Evolutionary conservation across 148 eudicot species (phyloP), one percentile per base, ranked within the genome.

Genomic region (Rheum nobile): DNA sequence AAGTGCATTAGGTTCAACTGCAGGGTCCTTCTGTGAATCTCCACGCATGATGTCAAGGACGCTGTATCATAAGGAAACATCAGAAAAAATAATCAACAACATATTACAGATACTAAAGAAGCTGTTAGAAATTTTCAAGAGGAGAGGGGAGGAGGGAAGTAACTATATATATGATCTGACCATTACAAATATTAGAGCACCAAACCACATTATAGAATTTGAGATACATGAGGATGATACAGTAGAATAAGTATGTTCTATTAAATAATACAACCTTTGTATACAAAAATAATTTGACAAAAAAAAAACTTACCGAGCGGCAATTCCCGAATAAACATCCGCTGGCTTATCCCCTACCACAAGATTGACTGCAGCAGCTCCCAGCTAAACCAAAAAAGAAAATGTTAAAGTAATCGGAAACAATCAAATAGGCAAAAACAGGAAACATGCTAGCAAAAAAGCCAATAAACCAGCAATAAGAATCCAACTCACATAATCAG

Each of bases 321-420:
- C 98, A 82, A 95, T 91, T 39, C 87, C 97, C 47, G 98, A 90
- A 83, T 95, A 95, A 74, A 95, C 98, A 86, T 95, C 98, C 39
- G 97, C 98, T 21, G 98, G 98, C 77, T 91, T 90, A 76, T 91
- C 91, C 77, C 98, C 98, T 5, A 77, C 88, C 34, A 91, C 93
- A 80, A 95, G 98, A 87, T 95, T 95, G 74, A 95, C 98, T 24
- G 98, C 96, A 81, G 81, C 88, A 69, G 98, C 98, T 82, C 97
- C 97, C 57, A 91, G 80, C 98, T 95, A 84, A 61, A 80, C 32
- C 48, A 38, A 65, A 75, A 75, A 46, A 67, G 10, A 83, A 55
- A 72, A 31, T 32, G 50, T 38, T 17, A 21, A 74, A 59, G 22
- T 22, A 74, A 35, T 55, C 11, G 52, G 22, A 55, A 61, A 39